A percentile compares a stretch with the other conserved stretches of the same genome.
Conservation (phyloP, 2,329 filamentous ascomycete species). For the Microcyclosporella mali region DNA sequence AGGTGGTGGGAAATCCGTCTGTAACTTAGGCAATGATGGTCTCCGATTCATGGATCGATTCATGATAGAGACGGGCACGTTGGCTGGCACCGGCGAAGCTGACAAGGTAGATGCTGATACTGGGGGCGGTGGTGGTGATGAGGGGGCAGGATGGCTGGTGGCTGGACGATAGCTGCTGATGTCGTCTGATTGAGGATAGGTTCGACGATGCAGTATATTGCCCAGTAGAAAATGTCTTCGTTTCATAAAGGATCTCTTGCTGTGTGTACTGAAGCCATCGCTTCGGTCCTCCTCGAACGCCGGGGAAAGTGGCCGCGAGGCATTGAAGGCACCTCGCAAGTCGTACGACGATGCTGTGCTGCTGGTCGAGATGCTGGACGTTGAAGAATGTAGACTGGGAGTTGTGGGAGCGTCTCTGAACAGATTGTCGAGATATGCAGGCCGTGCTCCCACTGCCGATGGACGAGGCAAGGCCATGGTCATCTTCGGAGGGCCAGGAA, state of each 20-base stretch:
- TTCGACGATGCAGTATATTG: conserved; percentile 21
- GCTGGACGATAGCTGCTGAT: conserved; percentile 5
- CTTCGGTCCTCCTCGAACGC: conserved; percentile 21
- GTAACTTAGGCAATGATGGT: conserved; percentile 23
- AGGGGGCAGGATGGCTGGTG: conserved; percentile 2
- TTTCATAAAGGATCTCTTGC: conserved; percentile 20
- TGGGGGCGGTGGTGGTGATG: conserved; percentile 8
- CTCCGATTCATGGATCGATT: no score
- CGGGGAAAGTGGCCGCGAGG: conserved; percentile 22
- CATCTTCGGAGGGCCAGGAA: conserved; percentile 12
- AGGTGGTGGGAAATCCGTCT: conserved; percentile 22
- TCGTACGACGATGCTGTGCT: conserved; percentile 19
- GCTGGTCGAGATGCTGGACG: conserved; percentile 24
- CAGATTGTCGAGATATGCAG: conserved; percentile 29
- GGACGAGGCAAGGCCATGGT: conserved; percentile 21
- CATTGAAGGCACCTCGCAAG: conserved; percentile 16
- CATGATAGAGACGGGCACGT: background rate
- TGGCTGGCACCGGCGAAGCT: no score
- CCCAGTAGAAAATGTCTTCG: conserved; percentile 19
- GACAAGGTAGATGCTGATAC: no score
- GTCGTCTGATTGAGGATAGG: conserved; percentile 21
- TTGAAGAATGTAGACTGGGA: conserved; percentile 23
- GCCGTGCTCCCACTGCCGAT: conserved; percentile 19
- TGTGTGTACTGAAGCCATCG: conserved; percentile 17
- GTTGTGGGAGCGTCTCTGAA: conserved; percentile 22